Evolutionary conservation across 768 basidiomycete species (phyloP), one percentile per base, ranked within the genome.

Genomic region (Kwoniella sp.): DNA sequence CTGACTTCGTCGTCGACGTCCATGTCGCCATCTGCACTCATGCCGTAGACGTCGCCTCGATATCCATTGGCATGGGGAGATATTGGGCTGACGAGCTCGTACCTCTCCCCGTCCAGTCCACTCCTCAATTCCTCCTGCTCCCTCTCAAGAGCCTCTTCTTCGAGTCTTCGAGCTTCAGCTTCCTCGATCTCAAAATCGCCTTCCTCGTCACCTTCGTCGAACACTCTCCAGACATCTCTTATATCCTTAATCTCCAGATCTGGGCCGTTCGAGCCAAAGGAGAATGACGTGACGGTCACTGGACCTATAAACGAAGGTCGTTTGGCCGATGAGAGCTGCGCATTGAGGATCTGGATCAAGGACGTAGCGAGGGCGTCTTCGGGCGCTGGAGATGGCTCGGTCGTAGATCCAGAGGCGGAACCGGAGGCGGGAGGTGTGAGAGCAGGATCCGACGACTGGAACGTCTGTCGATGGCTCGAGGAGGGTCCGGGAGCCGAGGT

Each of bases 261-360:
- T 3, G 96, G 96, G 2, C 88, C 78, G 22, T 83, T 83, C 0
- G 88, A 86, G 31, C 96, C 96, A 81, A 99, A 94, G 63, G 92
- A 90, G 60, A 98, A 85, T 2, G 88, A 87, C 1, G 88, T 89
- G 61, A 98, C 87, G 65, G 89, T 86, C 64, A 98, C 87, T 15
- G 94, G 93, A 1, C 96, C 96, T 38, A 99, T 90, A 80, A 94
- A 98, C 11, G 92, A 92, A 0, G 95, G 96, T n/a, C 91, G 83
- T 31, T 86, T 81, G 2, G 88, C 86, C 55, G 82, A 85, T 5
- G 85, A 76, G 25, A 99, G 88, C 63, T 92, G 90, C 63, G 83
- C 83, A 82, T 96, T 93, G 74, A 99, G 88, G 53, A 89, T 75
- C 41, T 86, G 84, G 38, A 91, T 87, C 61, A 93, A 91, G 0